Base-by-base conservation (phyloP, 2,329 filamentous ascomycete genomes). In the Pseudopithomyces chartarum region DNA sequence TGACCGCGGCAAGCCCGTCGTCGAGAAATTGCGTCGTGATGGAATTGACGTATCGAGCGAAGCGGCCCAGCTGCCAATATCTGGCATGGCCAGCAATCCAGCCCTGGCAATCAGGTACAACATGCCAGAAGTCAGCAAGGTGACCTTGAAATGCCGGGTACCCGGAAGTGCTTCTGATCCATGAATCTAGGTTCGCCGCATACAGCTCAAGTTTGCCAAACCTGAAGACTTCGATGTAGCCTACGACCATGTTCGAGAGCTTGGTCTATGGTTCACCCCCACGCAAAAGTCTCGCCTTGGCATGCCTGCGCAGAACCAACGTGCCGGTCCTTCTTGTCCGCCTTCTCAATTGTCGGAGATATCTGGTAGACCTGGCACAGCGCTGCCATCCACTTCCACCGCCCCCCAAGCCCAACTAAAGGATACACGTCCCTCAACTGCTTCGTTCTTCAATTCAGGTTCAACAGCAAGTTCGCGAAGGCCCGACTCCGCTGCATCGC, bases 131-230 rank as follows among this genome's bases (percentile, higher is more conserved):
- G 64, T 69, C 8, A 50, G 50, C 38, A 73, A 71, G 70, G 78
- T 79, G 32, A 48, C 19, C 19, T 48, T 48, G 12, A 8, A 2
- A 15, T 20, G 13, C 36, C 12, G 2, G 5, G 6, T 36, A 5
- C 6, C 19, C 6, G 11, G 2, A n/a, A 8, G n/a, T 66, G 23
- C 36, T 12, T 15, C 1, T 49, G 5, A 51, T 34, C 19, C n/a
- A 26, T 11, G 2, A 2, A 15, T 17, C 2, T 15, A 81, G 80
- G 57, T 78, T 29, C 73, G 77, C 38, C 74, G 79, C 43, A 67
- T 80, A 38, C 80, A 82, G 58, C 57, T 82, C 20, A 79, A 73
- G 51, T 81, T 82, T 57, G 63, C 57, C 15, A 74, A 69, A 5
- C 64, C 73, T 10, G 49, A 63, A 23, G 78, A 80, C 51, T 81